These are phyloP conservation scores for Nepenthes gracilis DNA, from an alignment of 148 eudicot genomes.

Conservation along the genomic window DNA sequence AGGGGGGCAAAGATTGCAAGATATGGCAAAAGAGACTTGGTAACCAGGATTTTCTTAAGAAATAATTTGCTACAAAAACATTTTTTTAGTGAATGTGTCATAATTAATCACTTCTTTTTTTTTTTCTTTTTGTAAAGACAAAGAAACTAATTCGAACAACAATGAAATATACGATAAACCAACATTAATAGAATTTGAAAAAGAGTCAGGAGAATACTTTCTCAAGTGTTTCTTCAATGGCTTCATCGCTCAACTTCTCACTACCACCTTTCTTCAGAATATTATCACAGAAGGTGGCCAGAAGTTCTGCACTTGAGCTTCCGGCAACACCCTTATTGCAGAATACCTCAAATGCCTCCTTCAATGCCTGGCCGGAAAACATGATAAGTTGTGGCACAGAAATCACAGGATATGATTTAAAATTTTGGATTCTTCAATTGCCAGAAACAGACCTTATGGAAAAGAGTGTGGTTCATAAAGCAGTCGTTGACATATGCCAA, in stretches of 20 bases:
- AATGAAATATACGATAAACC: not conserved
- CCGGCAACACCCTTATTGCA: constrained; percentile 91
- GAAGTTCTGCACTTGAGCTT: constrained; percentile 84
- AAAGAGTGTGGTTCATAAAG: constrained; percentile 67
- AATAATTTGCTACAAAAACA: too few relatives aligned
- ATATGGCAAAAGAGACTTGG: too few relatives aligned
- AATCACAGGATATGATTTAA: not conserved
- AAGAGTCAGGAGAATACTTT: constrained; percentile 32
- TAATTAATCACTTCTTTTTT: too few relatives aligned
- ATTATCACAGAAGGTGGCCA: constrained; percentile 89
- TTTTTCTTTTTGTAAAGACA: too few relatives aligned
- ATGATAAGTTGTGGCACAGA: not conserved
- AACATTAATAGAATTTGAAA: not conserved
- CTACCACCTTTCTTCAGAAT: constrained; percentile 92
- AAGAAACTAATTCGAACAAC: too few relatives aligned
- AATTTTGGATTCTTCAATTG: not conserved
- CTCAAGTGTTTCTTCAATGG: constrained; percentile 82
- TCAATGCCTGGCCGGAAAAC: constrained; percentile 45
- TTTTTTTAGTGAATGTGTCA: too few relatives aligned
- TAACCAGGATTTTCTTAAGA: too few relatives aligned
- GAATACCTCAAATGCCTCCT: constrained; percentile 83
- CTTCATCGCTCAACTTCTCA: constrained; percentile 88
- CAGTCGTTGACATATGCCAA: constrained; percentile 77
- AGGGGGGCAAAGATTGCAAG: too few relatives aligned
- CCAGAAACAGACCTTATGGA: constrained; percentile 49